phyloP scores from a whole-genome alignment of 1,284 basidiomycete species.

The Phellopilus nigrolimitatus region DNA sequence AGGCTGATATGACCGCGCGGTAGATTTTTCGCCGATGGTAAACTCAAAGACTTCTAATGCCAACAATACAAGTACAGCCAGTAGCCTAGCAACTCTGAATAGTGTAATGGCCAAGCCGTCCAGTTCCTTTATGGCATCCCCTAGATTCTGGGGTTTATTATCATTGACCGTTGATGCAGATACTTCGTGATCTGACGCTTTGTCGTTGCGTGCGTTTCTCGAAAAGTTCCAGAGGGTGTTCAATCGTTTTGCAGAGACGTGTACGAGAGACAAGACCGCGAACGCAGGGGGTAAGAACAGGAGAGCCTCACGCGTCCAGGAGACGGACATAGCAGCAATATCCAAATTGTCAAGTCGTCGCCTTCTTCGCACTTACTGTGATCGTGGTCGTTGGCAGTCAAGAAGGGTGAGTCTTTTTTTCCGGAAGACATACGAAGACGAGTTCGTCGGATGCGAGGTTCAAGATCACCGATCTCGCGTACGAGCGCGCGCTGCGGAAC shows the following conservation, averaged over 20 bases:
- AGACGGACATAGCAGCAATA: too few species aligned
- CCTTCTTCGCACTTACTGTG: too few species aligned
- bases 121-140: background rate
- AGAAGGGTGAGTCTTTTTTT: too few species aligned
- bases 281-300: conserved; percentile 6
- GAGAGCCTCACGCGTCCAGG: conserved; percentile 1
- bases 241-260: background rate
- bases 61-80: conserved; percentile 5
- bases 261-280: conserved; percentile 4
- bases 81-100: conserved; percentile 12
- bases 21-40: background rate
- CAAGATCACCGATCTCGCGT: too few species aligned
- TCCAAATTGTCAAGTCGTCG: too few species aligned
- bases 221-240: background rate
- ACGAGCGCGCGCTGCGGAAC: too few species aligned
- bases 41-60: conserved; percentile 7
- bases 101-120: conserved; percentile 7
- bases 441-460: too few species aligned
- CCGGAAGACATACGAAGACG: too few species aligned
- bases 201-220: too few species aligned
- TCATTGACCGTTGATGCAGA: too few species aligned
- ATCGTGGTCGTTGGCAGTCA: too few species aligned
- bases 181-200: background rate
- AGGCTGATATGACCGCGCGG: background rate
- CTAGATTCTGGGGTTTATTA: background rate